These are phyloP conservation scores for Podila minutissima DNA, from an alignment of 192 early-diverging fungal species.

Conservation along the genomic window DNA sequence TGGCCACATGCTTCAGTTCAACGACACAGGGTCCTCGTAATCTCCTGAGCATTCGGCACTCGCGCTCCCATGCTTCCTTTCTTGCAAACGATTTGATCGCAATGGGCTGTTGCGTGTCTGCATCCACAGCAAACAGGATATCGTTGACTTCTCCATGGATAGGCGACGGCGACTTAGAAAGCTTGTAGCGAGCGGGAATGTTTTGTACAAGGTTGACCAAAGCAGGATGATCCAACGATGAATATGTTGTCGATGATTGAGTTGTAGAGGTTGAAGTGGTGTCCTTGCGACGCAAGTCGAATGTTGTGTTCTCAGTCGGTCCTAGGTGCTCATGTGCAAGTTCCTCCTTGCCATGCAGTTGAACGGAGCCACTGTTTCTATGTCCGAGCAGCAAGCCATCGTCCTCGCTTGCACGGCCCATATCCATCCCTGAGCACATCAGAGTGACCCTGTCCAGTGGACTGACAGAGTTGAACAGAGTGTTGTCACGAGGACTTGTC, in stretches of 20 bases:
- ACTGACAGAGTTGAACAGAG: conserved; percentile 54
- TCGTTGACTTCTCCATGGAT: conserved; percentile 57
- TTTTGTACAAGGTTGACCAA: conserved; percentile 38
- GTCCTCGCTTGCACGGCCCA: conserved; percentile 8
- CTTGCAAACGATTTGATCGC: conserved; percentile 59
- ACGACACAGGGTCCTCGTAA: conserved; percentile 53
- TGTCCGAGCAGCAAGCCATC: conserved; percentile 7
- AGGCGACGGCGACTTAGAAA: conserved; percentile 34
- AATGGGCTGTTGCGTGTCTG: conserved; percentile 38
- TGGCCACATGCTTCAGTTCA: conserved; percentile 60
- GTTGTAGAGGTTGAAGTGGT: conserved; percentile 43
- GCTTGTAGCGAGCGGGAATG: conserved; percentile 55
- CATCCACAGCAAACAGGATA: conserved; percentile 55
- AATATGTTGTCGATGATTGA: conserved; percentile 29
- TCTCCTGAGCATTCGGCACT: conserved; percentile 55
- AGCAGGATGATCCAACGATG: conserved; percentile 30
- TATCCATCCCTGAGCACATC: conserved; percentile 40
- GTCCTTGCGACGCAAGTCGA: conserved; percentile 26
- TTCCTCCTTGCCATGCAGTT: conserved; percentile 9
- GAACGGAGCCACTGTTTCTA: conserved; percentile 12
- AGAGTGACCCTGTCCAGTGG: conserved; percentile 56
- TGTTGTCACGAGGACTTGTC: conserved; percentile 26
- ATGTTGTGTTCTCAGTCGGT: background rate
- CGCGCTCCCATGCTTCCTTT: conserved; percentile 65
- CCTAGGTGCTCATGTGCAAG: background rate